phyloP scores from a whole-genome alignment of 345 rosid genomes.

The Anastatica hierochuntica region DNA sequence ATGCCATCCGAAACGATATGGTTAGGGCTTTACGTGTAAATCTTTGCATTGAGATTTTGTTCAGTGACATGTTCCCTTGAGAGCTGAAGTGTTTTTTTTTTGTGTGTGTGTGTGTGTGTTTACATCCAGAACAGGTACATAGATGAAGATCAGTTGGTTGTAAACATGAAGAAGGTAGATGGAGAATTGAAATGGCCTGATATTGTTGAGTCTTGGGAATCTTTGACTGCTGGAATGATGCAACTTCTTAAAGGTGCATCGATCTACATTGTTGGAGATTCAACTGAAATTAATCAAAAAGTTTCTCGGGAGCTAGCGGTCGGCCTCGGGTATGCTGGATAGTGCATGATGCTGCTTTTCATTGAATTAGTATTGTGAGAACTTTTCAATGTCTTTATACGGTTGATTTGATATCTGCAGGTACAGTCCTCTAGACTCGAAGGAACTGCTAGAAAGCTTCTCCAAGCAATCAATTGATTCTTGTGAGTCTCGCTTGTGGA shows the following conservation, averaged over 20 bases:
- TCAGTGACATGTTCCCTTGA: background rate
- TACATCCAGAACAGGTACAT: constrained; percentile 46
- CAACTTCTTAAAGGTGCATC: constrained; percentile 85
- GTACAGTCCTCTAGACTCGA: constrained; percentile 69
- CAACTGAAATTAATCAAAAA: constrained; percentile 65
- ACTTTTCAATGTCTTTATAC: background rate
- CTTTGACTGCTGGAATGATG: constrained; percentile 59
- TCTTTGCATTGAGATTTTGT: background rate
- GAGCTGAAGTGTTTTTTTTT: background rate
- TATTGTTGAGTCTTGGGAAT: constrained; percentile 84
- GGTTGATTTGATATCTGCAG: constrained; percentile 31
- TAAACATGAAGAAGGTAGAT: constrained; percentile 77
- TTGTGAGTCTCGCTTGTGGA: constrained; percentile 46
- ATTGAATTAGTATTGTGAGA: background rate
- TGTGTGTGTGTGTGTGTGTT: background rate
- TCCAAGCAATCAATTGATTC: constrained; percentile 69
- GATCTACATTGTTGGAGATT: constrained; percentile 61
- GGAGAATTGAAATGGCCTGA: constrained; percentile 85
- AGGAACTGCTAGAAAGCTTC: constrained; percentile 65
- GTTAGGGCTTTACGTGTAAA: constrained; percentile 31
- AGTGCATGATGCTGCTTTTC: too few species aligned
- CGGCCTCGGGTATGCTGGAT: constrained; percentile 82
- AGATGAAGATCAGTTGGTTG: constrained; percentile 72
- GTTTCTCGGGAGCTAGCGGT: constrained; percentile 72
- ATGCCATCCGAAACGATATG: constrained; percentile 81